Percentiles rank a stretch among this genome's conserved stretches.
These are phyloP conservation scores for Claviceps africana DNA, from an alignment of 2,329 filamentous ascomycete genomes.

Conservation along the genomic window DNA sequence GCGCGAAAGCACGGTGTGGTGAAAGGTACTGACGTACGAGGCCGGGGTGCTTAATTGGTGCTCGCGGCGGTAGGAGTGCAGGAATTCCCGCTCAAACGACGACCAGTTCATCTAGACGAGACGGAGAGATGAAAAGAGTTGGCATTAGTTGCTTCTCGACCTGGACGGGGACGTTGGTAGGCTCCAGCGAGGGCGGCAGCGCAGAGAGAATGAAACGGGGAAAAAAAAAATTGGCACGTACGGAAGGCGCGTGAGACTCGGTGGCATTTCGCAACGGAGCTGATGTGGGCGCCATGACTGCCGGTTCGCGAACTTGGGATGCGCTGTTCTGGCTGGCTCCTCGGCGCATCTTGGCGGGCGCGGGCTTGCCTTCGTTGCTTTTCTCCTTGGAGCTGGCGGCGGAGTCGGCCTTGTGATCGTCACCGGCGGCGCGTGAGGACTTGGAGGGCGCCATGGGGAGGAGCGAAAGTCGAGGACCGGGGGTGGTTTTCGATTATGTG, in stretches of 20 bases:
- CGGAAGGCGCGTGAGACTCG: slow-evolving; percentile 20
- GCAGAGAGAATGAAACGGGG: not conserved
- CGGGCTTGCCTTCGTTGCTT: slow-evolving; percentile 23
- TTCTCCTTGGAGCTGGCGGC: slow-evolving; percentile 29
- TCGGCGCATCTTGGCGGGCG: slow-evolving; percentile 41
- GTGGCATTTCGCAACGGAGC: slow-evolving; percentile 16
- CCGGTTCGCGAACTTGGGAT: slow-evolving; percentile 19
- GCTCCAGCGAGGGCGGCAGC: not conserved
- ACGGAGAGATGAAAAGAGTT: slow-evolving; percentile 4
- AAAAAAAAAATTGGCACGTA: slow-evolving; percentile 13
- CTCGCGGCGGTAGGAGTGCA: slow-evolving; percentile 63
- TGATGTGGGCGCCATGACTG: slow-evolving; percentile 23
- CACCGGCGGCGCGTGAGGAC: slow-evolving; percentile 27
- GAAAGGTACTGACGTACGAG: slow-evolving; percentile 51
- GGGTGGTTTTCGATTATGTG: not conserved
- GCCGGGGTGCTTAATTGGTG: slow-evolving; percentile 58
- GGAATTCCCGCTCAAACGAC: slow-evolving; percentile 49
- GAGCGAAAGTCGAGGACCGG: no score
- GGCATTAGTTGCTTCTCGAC: slow-evolving; percentile 1
- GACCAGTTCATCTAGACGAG: slow-evolving; percentile 46
- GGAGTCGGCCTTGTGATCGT: slow-evolving; percentile 31
- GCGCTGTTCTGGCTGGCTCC: slow-evolving; percentile 38
- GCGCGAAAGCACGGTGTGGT: slow-evolving; percentile 46
- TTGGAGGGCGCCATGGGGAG: slow-evolving; percentile 31
- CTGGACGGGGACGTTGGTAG: not conserved